phyloP scores from a whole-genome alignment of 2,329 filamentous ascomycete genomes.

The Pyrenophora teres region DNA sequence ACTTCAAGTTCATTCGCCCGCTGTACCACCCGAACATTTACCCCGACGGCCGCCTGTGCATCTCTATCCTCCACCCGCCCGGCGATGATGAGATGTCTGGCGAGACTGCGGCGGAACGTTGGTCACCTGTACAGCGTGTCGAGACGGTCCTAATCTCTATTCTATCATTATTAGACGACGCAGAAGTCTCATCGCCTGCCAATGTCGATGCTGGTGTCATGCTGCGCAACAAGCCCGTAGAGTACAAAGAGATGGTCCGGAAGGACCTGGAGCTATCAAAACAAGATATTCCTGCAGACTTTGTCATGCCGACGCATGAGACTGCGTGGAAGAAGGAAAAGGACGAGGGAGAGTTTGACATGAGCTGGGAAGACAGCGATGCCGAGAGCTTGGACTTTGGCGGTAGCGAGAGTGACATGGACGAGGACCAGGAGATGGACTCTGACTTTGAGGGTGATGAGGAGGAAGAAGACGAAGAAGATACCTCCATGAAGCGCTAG shows the following conservation, averaged over 20 bases:
- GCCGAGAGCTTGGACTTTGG: conserved; percentile 70
- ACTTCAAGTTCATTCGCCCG: conserved; percentile 80
- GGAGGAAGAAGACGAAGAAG: conserved; percentile 38
- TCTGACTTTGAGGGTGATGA: conserved; percentile 62
- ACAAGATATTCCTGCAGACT: conserved; percentile 76
- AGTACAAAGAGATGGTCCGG: conserved; percentile 72
- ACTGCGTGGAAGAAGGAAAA: conserved; percentile 67
- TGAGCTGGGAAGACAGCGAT: conserved; percentile 53
- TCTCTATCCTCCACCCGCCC: conserved; percentile 91
- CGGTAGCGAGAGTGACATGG: conserved; percentile 59
- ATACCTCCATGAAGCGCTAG: conserved; percentile 18
- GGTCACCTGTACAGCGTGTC: conserved; percentile 91
- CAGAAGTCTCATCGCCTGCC: conserved; percentile 89
- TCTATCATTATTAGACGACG: conserved; percentile 87
- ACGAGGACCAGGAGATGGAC: conserved; percentile 64
- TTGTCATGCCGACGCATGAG: conserved; percentile 77
- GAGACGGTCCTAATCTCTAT: conserved; percentile 95
- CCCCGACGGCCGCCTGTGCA: conserved; percentile 85
- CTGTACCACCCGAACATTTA: conserved; percentile 96
- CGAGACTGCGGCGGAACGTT: conserved; percentile 86
- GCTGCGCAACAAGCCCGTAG: conserved; percentile 72
- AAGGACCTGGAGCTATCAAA: conserved; percentile 75
- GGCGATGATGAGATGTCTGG: conserved; percentile 93
- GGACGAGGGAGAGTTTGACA: conserved; percentile 64
- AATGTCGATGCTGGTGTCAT: conserved; percentile 92